Conservation (phyloP, 352 stramenopile species). For the Globisporangium paddicum region DNA sequence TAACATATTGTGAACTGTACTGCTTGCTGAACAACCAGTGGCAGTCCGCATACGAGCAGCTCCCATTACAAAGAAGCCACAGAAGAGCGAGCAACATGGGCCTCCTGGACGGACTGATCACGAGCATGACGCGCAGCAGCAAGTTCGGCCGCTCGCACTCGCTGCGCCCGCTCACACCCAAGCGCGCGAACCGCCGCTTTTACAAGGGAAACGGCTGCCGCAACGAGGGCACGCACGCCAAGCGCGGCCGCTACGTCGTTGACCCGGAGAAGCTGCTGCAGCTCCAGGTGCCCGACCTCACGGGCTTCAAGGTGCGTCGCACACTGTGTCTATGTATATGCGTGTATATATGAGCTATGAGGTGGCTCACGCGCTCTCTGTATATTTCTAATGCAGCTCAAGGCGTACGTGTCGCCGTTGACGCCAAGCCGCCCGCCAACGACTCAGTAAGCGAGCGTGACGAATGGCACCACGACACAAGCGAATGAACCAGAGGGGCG, state of each 20-base stretch:
- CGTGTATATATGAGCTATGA: background rate
- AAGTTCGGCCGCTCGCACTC: constrained; percentile 85
- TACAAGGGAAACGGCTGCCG: constrained; percentile 95
- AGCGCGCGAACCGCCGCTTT: constrained; percentile 92
- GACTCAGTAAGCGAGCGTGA: constrained; percentile 8
- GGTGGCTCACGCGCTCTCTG: background rate
- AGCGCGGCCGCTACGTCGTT: constrained; percentile 90
- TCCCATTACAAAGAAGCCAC: background rate
- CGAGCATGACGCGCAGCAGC: constrained; percentile 67
- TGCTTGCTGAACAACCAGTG: constrained; percentile 3
- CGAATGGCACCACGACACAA: background rate
- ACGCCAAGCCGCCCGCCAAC: constrained; percentile 42
- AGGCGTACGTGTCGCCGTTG: constrained; percentile 80
- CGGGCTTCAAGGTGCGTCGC: constrained; percentile 80
- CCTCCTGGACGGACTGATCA: constrained; percentile 73
- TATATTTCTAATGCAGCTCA: constrained; percentile 50
- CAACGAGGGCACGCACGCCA: constrained; percentile 90
- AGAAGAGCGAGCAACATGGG: constrained; percentile 33
- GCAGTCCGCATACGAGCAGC: background rate
- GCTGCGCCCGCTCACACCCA: constrained; percentile 88
- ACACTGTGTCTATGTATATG: background rate
- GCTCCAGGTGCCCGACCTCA: constrained; percentile 92
- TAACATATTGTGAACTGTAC: background rate
- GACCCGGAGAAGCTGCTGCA: constrained; percentile 90
- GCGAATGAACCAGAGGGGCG: background rate